Conservation (phyloP, 192 early-diverging fungal species). For the Haplosporangium gracile region DNA sequence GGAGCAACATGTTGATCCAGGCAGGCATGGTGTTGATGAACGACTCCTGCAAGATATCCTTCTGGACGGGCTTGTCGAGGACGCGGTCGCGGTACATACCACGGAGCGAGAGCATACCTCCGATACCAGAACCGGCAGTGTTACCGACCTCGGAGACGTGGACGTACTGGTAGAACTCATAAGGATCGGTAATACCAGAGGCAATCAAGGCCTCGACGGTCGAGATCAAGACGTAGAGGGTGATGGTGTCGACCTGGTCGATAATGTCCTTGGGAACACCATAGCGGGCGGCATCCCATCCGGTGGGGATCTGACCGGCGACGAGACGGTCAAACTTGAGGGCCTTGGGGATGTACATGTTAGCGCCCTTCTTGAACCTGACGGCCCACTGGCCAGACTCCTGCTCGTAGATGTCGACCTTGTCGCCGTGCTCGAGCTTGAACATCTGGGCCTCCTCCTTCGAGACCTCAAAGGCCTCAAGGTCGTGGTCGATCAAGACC, state of each 20-base stretch:
- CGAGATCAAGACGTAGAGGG: slow-evolving; percentile 89
- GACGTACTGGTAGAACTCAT: slow-evolving; percentile 97
- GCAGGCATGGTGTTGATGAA: slow-evolving; percentile 97
- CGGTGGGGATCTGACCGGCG: slow-evolving; percentile 94
- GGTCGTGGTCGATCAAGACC: slow-evolving; percentile 87
- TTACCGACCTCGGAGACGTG: slow-evolving; percentile 96
- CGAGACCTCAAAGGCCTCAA: slow-evolving; percentile 88
- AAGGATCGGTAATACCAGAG: slow-evolving; percentile 95
- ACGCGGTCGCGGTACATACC: slow-evolving; percentile 85
- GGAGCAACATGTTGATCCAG: slow-evolving; percentile 97
- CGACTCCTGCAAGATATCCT: slow-evolving; percentile 95
- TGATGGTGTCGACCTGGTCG: slow-evolving; percentile 92
- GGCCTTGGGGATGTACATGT: slow-evolving; percentile 92
- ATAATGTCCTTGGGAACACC: slow-evolving; percentile 94
- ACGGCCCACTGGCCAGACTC: slow-evolving; percentile 82
- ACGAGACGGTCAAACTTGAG: slow-evolving; percentile 88
- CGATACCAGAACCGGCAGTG: slow-evolving; percentile 90
- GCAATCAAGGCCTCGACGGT: slow-evolving; percentile 93
- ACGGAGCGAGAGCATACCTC: slow-evolving; percentile 84
- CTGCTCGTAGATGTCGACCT: slow-evolving; percentile 77
- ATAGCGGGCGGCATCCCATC: slow-evolving; percentile 93
- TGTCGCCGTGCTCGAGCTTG: slow-evolving; percentile 85
- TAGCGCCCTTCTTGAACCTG: slow-evolving; percentile 88
- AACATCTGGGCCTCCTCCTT: slow-evolving; percentile 90
- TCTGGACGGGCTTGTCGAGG: slow-evolving; percentile 86